Conservation (phyloP, 371 early-diverging fungal species). For the Mortierella sp. region DNA sequence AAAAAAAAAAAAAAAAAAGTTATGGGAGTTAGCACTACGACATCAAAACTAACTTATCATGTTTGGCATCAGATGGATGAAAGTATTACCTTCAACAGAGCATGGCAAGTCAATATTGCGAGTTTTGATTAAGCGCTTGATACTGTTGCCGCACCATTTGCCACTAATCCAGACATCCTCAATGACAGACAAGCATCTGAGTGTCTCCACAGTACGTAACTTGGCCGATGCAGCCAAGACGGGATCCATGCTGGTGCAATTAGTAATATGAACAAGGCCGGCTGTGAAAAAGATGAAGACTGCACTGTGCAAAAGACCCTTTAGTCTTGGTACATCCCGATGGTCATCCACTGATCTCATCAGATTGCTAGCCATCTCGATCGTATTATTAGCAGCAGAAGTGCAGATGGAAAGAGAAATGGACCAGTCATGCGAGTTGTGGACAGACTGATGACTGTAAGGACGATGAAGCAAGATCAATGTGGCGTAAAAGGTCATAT, state of each 20-base stretch:
- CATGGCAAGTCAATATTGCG: slow-evolving; percentile 45
- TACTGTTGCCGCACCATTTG: slow-evolving; percentile 34
- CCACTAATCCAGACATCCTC: slow-evolving; percentile 54
- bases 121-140: slow-evolving; percentile 29
- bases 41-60: neutral
- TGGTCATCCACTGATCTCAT: slow-evolving; percentile 33
- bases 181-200: slow-evolving; percentile 30
- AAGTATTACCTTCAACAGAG: slow-evolving; percentile 44
- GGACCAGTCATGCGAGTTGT: slow-evolving; percentile 36
- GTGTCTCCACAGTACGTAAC: slow-evolving; percentile 43
- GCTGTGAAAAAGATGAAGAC: slow-evolving; percentile 56
- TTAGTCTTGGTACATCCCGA: slow-evolving; percentile 46
- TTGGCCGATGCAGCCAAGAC: slow-evolving; percentile 47
- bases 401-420: slow-evolving; percentile 69
- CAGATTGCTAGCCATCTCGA: slow-evolving; percentile 66
- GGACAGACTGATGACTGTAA: slow-evolving; percentile 55
- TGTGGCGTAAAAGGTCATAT: slow-evolving; percentile 65
- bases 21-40: neutral
- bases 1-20: neutral
- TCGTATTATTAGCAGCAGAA: slow-evolving; percentile 65
- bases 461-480: slow-evolving; percentile 70
- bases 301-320: slow-evolving; percentile 63
- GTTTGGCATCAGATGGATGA: neutral
- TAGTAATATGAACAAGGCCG: slow-evolving; percentile 48
- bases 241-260: slow-evolving; percentile 52